Conservation (phyloP, 2,329 filamentous ascomycete genomes). For the Amauroascus niger region DNA sequence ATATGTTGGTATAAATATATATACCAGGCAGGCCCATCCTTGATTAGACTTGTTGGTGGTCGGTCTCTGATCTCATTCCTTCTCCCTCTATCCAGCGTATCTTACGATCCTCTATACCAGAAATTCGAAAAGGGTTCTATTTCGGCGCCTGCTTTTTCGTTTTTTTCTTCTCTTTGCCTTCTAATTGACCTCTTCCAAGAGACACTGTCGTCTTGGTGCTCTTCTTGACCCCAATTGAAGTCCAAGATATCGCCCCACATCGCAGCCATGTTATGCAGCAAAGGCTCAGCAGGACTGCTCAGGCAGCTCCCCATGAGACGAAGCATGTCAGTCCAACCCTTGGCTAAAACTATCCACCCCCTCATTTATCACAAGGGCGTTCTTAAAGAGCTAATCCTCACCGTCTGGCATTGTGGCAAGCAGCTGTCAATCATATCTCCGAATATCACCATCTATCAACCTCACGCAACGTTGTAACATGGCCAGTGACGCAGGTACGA, state of each 20-base stretch:
- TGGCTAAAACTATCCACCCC: not conserved
- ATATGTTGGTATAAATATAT: not conserved
- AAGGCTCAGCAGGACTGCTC: slow-evolving; percentile 3
- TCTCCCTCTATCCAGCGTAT: not conserved
- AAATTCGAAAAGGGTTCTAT: not conserved
- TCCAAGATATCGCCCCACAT: not conserved
- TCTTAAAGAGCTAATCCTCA: not conserved
- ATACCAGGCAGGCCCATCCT: not conserved
- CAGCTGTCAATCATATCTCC: not conserved
- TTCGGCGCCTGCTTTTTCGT: no score
- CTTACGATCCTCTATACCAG: not conserved
- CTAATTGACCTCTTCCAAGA: not conserved
- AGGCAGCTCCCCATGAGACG: slow-evolving; percentile 3
- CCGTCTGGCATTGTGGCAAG: not conserved
- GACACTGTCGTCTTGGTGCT: not conserved
- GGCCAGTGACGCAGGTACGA: slow-evolving; percentile 1
- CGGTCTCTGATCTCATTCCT: not conserved
- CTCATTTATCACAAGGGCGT: not conserved
- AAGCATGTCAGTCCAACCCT: slow-evolving; percentile 3
- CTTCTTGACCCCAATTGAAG: not conserved
- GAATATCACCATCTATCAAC: not conserved
- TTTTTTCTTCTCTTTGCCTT: not conserved
- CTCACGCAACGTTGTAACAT: slow-evolving; percentile 2
- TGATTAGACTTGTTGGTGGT: not conserved
- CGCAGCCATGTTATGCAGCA: slow-evolving; percentile 1